Evolutionary conservation across 805 yeast genomes (phyloP), one percentile per base, ranked within the genome.

Genomic region (Pichia insulana): DNA sequence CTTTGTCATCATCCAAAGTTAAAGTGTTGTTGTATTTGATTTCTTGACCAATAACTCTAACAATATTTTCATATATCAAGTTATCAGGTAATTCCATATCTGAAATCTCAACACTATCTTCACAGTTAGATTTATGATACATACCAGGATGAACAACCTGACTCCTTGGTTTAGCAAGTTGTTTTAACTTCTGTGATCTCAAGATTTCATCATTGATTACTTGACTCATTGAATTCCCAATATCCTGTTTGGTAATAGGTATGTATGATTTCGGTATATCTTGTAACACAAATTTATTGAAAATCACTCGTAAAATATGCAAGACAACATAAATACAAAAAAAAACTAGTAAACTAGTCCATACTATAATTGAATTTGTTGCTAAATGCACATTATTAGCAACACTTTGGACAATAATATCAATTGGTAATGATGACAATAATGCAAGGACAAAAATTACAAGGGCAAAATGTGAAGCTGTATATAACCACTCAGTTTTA

Each of bases 231-330:
- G 62, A 57, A n/a, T 58, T 59, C 1, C 84, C 80, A 33, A 80
- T 57, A 52, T 80, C 86, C 45, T 73, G 78, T 7, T 69, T 61
- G 26, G 78, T 73, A 15, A 76, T 67, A 2, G 95, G 89, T 22
- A 88, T 69, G 58, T 86, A 87, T 17, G 76, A 64, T 47, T 82
- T 74, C 0, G 97, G 97, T 16, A 89, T 83, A 50, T 83, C 92
- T 45, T 76, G 74, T 47, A 88, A 55, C 39, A 80, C 66, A 40
- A 76, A 69, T 44, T 80, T 69, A 42, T 73, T 68, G 19, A 73
- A 69, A 43, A 78, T 65, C 7, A 86, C 63, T 43, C 97, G 69
- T 31, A 75, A 63, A 17, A 82, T 62, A 49, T 78, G 75, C 16
- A 83, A 57, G 1, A 76, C 47, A 0, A 78, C 48, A 3, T 78